Percentiles rank a stretch among this genome's conserved stretches.
Evolutionary conservation across 2,329 filamentous ascomycete genomes (phyloP).

Genomic region (Colletotrichum spinosum): DNA sequence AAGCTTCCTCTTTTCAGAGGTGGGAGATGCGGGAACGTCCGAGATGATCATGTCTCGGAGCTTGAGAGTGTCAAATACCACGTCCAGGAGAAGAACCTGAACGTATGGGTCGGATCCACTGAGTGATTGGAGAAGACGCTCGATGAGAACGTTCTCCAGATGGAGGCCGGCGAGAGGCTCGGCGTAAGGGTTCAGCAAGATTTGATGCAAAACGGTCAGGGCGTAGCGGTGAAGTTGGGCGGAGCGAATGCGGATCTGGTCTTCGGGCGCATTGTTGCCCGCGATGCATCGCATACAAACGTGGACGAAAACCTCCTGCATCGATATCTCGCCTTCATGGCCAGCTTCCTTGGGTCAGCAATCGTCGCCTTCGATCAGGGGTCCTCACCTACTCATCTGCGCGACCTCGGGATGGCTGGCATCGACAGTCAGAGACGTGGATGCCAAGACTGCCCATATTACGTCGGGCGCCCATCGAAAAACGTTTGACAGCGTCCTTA

Average conservation of each 20-base stretch:
- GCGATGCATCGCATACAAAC: constrained; percentile 74
- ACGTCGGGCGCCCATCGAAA: constrained; percentile 75
- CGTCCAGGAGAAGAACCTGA: constrained; percentile 82
- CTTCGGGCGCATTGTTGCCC: constrained; percentile 50
- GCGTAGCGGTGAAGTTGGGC: constrained; percentile 78
- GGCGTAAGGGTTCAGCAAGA: constrained; percentile 74
- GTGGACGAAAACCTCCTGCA: constrained; percentile 77
- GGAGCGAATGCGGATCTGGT: constrained; percentile 59
- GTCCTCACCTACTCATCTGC: constrained; percentile 62
- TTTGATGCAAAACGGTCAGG: constrained; percentile 76
- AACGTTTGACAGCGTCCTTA: constrained; percentile 80
- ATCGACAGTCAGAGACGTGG: constrained; percentile 64
- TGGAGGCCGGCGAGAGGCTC: constrained; percentile 70
- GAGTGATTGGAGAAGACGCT: constrained; percentile 72
- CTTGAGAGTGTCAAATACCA: constrained; percentile 80
- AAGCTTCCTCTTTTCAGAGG: constrained; percentile 58
- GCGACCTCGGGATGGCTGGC: constrained; percentile 57
- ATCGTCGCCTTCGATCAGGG: background rate
- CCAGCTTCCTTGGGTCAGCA: constrained; percentile 54
- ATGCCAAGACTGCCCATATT: constrained; percentile 77
- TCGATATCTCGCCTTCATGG: constrained; percentile 65
- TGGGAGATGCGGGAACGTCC: constrained; percentile 57
- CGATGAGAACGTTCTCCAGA: constrained; percentile 78
- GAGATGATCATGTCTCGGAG: constrained; percentile 61
- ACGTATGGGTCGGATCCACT: constrained; percentile 74